phyloP scores from a whole-genome alignment of 2,329 filamentous ascomycete species.

The Stagonosporopsis chrysanthemi region DNA sequence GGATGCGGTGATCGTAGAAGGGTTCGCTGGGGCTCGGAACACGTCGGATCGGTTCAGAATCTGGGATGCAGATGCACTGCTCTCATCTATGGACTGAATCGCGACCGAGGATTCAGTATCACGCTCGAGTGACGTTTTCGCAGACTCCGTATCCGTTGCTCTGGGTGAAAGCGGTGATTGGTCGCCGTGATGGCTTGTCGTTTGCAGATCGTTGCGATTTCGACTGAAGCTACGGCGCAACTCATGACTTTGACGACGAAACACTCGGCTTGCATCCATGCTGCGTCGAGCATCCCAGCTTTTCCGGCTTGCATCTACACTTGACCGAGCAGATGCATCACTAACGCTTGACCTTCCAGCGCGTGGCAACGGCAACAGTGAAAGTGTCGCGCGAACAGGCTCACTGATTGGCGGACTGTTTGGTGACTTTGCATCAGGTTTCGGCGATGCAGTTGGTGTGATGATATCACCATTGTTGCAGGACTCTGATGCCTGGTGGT shows the following conservation, averaged over 20 bases:
- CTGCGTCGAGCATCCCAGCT: conserved; percentile 53
- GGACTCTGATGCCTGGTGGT: conserved; percentile 33
- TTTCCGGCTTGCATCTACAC: conserved; percentile 41
- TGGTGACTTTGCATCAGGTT: conserved; percentile 20
- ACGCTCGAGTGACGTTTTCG: conserved; percentile 75
- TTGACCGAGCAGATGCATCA: conserved; percentile 53
- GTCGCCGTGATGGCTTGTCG: conserved; percentile 59
- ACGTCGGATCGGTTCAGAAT: conserved; percentile 88
- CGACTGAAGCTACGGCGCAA: conserved; percentile 69
- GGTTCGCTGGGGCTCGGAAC: conserved; percentile 79
- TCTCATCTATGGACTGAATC: conserved; percentile 69
- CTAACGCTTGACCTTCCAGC: conserved; percentile 50
- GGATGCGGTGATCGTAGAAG: conserved; percentile 31
- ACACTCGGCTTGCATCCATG: conserved; percentile 61
- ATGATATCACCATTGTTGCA: conserved; percentile 20
- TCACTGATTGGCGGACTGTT: conserved; percentile 43
- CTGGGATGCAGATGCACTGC: conserved; percentile 84
- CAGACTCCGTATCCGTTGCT: conserved; percentile 74
- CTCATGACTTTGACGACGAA: conserved; percentile 49
- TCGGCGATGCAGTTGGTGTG: conserved; percentile 27
- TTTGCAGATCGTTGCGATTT: conserved; percentile 61
- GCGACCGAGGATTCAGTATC: conserved; percentile 76
- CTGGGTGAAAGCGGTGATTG: conserved; percentile 59
- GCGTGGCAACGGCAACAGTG: conserved; percentile 48
- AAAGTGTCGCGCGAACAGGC: conserved; percentile 55